These are phyloP conservation scores for Pontederia crassipes DNA, from an alignment of 176 grass and related monocot species.

Conservation along the genomic window DNA sequence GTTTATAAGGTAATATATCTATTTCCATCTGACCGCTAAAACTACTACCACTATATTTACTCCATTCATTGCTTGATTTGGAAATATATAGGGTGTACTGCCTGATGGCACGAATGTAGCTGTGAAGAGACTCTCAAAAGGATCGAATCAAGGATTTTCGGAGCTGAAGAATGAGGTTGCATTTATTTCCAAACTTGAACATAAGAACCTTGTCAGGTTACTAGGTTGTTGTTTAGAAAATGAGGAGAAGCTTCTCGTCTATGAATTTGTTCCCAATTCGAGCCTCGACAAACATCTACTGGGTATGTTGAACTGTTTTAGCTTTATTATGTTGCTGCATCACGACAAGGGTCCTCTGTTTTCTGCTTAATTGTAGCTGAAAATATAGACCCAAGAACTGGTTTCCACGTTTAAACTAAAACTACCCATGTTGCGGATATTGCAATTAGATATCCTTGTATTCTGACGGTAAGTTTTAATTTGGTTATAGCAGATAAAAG, in stretches of 20 bases:
- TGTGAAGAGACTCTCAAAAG: slow-evolving; percentile 12
- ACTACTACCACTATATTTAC: not conserved
- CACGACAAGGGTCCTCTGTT: too few relatives aligned
- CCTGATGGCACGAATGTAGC: slow-evolving; percentile 8
- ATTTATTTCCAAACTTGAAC: slow-evolving; percentile 1
- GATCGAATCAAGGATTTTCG: not conserved
- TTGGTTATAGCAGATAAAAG: too few relatives aligned
- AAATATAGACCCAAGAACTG: too few relatives aligned
- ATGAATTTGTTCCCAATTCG: slow-evolving; percentile 6
- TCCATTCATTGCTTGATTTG: not conserved
- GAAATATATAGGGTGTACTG: slow-evolving; percentile 22
- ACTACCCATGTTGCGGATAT: too few relatives aligned
- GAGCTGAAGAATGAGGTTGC: slow-evolving; percentile 2
- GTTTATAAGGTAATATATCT: slow-evolving; percentile 35
- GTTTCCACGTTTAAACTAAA: too few relatives aligned
- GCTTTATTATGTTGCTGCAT: too few relatives aligned
- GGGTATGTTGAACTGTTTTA: not conserved
- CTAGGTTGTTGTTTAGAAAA: not conserved
- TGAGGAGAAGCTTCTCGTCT: slow-evolving; percentile 8
- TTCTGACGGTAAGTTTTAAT: too few relatives aligned
- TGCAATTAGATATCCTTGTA: too few relatives aligned
- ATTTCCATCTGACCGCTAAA: not conserved
- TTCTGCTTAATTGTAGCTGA: too few relatives aligned
- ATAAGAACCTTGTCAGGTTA: slow-evolving; percentile 11
- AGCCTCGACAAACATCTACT: slow-evolving; percentile 14